Conservation (phyloP, 2,329 filamentous ascomycete genomes). For the Phialophora macrospora region DNA sequence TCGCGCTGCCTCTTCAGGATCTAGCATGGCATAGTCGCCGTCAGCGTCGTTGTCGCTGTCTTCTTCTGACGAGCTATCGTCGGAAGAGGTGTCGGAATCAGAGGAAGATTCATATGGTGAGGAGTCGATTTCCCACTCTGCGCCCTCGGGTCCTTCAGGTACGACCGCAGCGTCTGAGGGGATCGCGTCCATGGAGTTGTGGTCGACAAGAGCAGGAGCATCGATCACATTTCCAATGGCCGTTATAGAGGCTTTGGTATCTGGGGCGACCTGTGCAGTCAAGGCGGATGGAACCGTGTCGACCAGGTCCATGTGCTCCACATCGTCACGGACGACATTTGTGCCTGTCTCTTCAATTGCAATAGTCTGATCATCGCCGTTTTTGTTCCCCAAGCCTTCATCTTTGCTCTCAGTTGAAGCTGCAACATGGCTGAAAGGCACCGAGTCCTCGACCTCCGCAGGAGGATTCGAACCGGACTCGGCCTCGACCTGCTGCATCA, state of each 20-base stretch:
- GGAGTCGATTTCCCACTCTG: slow-evolving; percentile 85
- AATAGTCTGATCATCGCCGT: neutral
- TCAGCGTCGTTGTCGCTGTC: slow-evolving; percentile 46
- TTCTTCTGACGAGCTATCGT: slow-evolving; percentile 63
- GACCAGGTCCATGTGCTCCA: neutral
- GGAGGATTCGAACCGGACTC: slow-evolving; percentile 24
- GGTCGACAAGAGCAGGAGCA: neutral
- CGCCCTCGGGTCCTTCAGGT: slow-evolving; percentile 56
- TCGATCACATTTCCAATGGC: slow-evolving; percentile 9
- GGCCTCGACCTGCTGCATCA: slow-evolving; percentile 39
- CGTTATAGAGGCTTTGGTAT: slow-evolving; percentile 16
- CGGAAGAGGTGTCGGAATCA: slow-evolving; percentile 61
- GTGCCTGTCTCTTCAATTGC: neutral
- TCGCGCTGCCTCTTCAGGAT: slow-evolving; percentile 79
- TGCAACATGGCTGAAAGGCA: neutral
- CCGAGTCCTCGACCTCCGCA: neutral
- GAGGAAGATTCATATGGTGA: slow-evolving; percentile 72
- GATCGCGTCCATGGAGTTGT: slow-evolving; percentile 13
- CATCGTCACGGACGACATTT: neutral
- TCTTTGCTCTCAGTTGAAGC: neutral
- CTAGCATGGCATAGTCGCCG: slow-evolving; percentile 72
- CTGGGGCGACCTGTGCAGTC: neutral
- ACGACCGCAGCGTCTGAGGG: slow-evolving; percentile 12
- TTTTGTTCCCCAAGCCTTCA: neutral
- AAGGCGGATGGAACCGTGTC: neutral